phyloP scores from a whole-genome alignment of 140 eudicot species.

The Senecio squalidus region DNA sequence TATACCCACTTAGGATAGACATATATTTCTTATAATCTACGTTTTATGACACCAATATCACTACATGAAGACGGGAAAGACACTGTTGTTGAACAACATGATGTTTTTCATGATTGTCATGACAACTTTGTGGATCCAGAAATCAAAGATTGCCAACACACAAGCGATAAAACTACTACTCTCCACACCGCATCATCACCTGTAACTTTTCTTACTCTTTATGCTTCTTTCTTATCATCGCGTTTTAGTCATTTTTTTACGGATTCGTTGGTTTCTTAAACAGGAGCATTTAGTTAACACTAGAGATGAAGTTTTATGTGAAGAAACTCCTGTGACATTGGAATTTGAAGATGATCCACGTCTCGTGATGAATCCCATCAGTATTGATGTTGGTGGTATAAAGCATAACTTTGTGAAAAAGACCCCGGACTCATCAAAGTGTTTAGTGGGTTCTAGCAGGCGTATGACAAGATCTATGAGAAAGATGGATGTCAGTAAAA shows the following conservation, averaged over 20 bases:
- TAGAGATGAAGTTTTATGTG: constrained; percentile 12
- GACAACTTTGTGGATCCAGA: too few relatives aligned
- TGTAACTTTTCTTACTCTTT: too few relatives aligned
- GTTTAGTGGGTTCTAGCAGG: constrained; percentile 14
- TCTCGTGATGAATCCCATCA: constrained; percentile 5
- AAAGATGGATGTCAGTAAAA: constrained; percentile 8
- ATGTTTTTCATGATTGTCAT: too few relatives aligned
- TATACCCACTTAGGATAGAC: too few relatives aligned
- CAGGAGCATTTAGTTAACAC: constrained; percentile 19
- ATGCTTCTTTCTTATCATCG: background rate
- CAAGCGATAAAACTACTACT: too few relatives aligned
- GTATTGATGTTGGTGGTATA: background rate
- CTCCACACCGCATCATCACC: too few relatives aligned
- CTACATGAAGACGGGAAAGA: too few relatives aligned
- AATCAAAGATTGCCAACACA: too few relatives aligned
- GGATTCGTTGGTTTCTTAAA: constrained; percentile 1
- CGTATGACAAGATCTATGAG: too few relatives aligned
- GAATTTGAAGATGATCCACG: constrained; percentile 13
- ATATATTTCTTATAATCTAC: too few relatives aligned
- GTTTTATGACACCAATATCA: too few relatives aligned
- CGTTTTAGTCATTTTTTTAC: background rate
- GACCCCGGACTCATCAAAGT: constrained; percentile 3
- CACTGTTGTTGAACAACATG: too few relatives aligned
- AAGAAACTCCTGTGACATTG: constrained; percentile 7
- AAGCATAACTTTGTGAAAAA: background rate